Evolutionary conservation across 305 asterid genomes (phyloP).

Genomic region (Ilex paraguariensis): DNA sequence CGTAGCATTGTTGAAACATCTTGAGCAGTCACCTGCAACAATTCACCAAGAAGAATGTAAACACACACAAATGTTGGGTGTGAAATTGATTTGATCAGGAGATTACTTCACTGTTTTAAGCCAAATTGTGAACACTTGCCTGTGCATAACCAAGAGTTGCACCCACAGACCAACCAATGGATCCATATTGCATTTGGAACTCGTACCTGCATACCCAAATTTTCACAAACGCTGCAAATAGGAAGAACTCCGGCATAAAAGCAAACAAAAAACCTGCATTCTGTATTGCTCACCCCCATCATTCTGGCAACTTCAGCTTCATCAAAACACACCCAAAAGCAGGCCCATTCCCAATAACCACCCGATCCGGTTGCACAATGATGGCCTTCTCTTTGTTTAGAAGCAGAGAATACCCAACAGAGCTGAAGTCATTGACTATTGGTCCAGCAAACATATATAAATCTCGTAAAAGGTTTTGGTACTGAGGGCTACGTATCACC

Average conservation of each 20-base stretch:
- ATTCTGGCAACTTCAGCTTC: constrained; percentile 65
- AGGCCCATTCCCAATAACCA: constrained; percentile 42
- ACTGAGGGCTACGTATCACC: too few species aligned
- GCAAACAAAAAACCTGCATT: too few species aligned
- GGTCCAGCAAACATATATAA: constrained; percentile 61
- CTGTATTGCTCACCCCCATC: constrained; percentile 46
- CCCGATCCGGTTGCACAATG: constrained; percentile 55
- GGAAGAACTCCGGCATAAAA: too few species aligned
- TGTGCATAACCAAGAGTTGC: constrained; percentile 68
- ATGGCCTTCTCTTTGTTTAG: constrained; percentile 62
- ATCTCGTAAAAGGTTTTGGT: too few species aligned
- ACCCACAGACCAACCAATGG: constrained; percentile 71
- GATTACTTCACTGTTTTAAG: too few species aligned
- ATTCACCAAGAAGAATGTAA: not conserved
- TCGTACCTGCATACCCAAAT: constrained; percentile 58
- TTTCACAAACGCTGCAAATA: not conserved
- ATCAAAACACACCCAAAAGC: constrained; percentile 62
- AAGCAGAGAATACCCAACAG: constrained; percentile 57
- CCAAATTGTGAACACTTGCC: constrained; percentile 9
- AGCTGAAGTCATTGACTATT: constrained; percentile 60
- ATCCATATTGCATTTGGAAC: constrained; percentile 75
- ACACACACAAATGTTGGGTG: not conserved
- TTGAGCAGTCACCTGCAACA: constrained; percentile 50
- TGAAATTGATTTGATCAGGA: too few species aligned
- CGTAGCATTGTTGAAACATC: constrained; percentile 65